These are phyloP conservation scores for Mycena alexandri DNA, from an alignment of 768 basidiomycete species.

Conservation along the genomic window DNA sequence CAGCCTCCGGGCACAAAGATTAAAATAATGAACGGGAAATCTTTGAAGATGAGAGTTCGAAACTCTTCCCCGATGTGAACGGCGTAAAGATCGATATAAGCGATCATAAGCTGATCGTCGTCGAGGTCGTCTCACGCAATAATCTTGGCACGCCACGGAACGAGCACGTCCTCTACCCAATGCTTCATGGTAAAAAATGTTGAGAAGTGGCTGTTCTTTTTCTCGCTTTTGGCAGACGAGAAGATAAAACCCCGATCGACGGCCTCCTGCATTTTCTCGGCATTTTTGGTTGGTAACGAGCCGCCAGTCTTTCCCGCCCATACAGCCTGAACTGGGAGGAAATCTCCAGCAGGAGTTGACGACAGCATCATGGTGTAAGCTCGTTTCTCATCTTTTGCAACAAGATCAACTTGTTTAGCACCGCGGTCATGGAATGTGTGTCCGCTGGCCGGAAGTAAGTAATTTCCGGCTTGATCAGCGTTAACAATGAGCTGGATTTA, in stretches of 20 bases:
- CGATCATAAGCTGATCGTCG: constrained; percentile 2
- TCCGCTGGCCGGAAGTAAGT: constrained; percentile 24
- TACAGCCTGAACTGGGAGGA: constrained; percentile 44
- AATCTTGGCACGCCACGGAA: constrained; percentile 7
- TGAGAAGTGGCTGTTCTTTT: constrained; percentile 6
- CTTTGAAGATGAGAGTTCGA: neutral
- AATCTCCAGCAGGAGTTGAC: constrained; percentile 29
- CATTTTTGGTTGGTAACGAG: constrained; percentile 26
- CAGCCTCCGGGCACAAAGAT: constrained; percentile 2
- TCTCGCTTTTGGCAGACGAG: constrained; percentile 32
- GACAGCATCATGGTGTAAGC: constrained; percentile 41
- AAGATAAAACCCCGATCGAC: constrained; percentile 31
- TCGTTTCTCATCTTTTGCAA: constrained; percentile 33
- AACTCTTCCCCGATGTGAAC: constrained; percentile 7
- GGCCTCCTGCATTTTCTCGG: constrained; percentile 9
- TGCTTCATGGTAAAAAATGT: constrained; percentile 9
- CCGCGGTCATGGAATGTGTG: constrained; percentile 34
- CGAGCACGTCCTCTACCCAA: constrained; percentile 30
- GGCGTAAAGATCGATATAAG: neutral
- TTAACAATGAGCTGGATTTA: constrained; percentile 35
- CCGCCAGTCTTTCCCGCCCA: constrained; percentile 25
- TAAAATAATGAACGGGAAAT: constrained; percentile 4
- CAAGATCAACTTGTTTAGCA: constrained; percentile 39
- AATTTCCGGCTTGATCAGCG: constrained; percentile 35
- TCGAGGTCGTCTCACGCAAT: constrained; percentile 5